Evolutionary conservation across 2,329 filamentous ascomycete genomes (phyloP).

Genomic region (Calonectria hongkongensis): DNA sequence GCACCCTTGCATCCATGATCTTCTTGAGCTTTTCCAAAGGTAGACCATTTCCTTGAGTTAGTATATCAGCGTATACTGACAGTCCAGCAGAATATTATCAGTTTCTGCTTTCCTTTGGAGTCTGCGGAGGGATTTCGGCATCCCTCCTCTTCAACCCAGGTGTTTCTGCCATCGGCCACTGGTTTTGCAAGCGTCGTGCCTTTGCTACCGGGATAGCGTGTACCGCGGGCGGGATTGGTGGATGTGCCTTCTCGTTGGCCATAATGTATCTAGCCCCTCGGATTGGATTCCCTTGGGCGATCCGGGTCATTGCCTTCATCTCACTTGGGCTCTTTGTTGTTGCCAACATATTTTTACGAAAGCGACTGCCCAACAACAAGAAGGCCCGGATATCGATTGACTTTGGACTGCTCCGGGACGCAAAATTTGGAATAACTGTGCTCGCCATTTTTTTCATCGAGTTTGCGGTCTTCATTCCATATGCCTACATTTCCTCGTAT

Average conservation of each 20-base stretch:
- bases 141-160: conserved; percentile 83
- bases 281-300: conserved; percentile 58
- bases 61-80: background rate
- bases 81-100: conserved; percentile 75
- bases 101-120: conserved; percentile 81
- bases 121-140: conserved; percentile 79
- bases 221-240: conserved; percentile 77
- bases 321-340: conserved; percentile 53
- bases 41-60: conserved; percentile 41
- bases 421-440: conserved; percentile 71
- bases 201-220: conserved; percentile 82
- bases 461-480: conserved; percentile 45
- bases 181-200: conserved; percentile 74
- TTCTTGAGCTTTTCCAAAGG: conserved; percentile 75
- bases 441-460: conserved; percentile 68
- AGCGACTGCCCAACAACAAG: conserved; percentile 70
- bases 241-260: conserved; percentile 68
- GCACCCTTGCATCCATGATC: conserved; percentile 73
- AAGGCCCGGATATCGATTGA: conserved; percentile 67
- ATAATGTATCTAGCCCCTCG: conserved; percentile 53
- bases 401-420: conserved; percentile 70
- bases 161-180: conserved; percentile 80
- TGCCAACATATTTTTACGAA: conserved; percentile 56
- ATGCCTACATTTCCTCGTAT: conserved; percentile 42
- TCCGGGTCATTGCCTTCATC: conserved; percentile 56